A percentile compares a stretch with the other conserved stretches of the same genome.
Conservation (phyloP, 768 basidiomycete genomes). For the Auricularia sp. region DNA sequence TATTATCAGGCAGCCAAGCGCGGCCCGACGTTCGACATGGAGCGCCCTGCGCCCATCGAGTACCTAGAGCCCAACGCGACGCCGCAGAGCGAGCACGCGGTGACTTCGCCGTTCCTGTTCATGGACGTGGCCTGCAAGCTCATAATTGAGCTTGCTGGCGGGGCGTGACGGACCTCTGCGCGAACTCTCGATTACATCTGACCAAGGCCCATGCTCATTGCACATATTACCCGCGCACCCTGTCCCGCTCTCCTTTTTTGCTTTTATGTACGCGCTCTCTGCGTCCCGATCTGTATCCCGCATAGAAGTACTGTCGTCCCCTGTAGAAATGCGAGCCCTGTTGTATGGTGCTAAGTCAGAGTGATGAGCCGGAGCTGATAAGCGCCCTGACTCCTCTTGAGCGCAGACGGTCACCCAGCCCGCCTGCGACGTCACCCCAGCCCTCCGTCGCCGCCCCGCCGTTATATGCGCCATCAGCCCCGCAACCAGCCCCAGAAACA, state of each 20-base stretch:
- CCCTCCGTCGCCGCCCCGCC: neutral
- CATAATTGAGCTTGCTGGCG: constrained; percentile 87
- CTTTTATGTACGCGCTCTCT: neutral
- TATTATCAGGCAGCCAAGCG: constrained; percentile 71
- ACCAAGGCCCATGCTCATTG: too few species aligned
- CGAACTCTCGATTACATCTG: too few species aligned
- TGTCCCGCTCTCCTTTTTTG: neutral
- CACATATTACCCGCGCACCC: neutral
- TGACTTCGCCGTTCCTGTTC: constrained; percentile 85
- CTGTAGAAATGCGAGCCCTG: neutral
- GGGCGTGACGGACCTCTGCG: constrained; percentile 9
- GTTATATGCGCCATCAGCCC: neutral
- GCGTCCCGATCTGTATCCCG: neutral
- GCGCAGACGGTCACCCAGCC: neutral
- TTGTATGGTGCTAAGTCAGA: neutral
- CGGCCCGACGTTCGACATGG: constrained; percentile 63
- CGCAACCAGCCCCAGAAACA: neutral
- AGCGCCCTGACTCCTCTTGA: neutral
- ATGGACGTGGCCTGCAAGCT: constrained; percentile 91
- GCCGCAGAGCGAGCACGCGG: constrained; percentile 38
- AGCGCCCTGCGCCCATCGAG: constrained; percentile 2
- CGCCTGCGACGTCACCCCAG: neutral
- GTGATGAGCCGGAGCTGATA: neutral
- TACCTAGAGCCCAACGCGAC: constrained; percentile 12
- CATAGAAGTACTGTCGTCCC: neutral